Evolutionary conservation across 345 rosid species (phyloP), one percentile per base, ranked within the genome.

Genomic region (Carallia pectinifolia): DNA sequence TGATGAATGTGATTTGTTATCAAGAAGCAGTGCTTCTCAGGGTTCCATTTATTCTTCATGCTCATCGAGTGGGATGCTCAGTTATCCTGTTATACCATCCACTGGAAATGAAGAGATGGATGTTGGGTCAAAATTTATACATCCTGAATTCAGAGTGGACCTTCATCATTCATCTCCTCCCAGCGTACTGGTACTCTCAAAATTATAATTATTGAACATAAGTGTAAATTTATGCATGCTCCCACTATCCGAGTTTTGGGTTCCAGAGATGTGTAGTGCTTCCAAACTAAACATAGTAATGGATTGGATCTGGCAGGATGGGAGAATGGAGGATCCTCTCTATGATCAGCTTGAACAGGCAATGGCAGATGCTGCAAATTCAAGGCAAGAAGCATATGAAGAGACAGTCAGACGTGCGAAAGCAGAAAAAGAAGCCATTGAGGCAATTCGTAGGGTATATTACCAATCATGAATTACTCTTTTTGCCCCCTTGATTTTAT

Each of bases 371-470:
- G 88, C 90, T 72, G 87, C 65, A 61, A 90, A 76, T 77, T 84
- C 85, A 65, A 86, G 80, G 77, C 76, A 56, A 72, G 92, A 83
- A 72, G 94, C 91, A 65, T 67, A 76, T 72, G 81, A 78, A 69
- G 97, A 87, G 85, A 87, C 84, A 70, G 37, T 70, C 50, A 81
- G 83, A 82, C 88, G 87, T 66, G 81, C 76, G 65, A 85, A 86
- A 83, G 89, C 93, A 60, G 96, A 95, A 76, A 87, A 74, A 56
- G 89, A 79, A 39, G 89, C 87, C 65, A 68, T 86, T 66, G 96
- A 85, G 69, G 86, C 93, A 60, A 81, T 86, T 40, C 88, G 80
- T 73, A 88, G 70, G 96, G 99, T 91, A 79, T 67, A 37, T 30
- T 19, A 18, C 56, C 73, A 27, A 30, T 17, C 17, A 47, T 8